Evolutionary conservation across 441 rosid genomes (phyloP).

Genomic region (Lepidium campestre): DNA sequence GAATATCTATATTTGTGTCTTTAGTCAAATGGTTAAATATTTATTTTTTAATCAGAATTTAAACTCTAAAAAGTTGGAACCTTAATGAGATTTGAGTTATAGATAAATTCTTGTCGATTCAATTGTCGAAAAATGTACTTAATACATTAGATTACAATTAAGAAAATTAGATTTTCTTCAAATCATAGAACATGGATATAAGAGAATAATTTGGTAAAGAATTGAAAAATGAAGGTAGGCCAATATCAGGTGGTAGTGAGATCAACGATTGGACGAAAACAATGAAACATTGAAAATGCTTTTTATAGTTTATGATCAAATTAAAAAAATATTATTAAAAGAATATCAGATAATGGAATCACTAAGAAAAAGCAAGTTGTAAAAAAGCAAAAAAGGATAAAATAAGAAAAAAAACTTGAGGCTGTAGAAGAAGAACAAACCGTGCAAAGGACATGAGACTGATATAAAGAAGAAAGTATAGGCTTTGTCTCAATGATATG

Average conservation of each 20-base stretch:
- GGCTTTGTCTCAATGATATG: constrained; percentile 14
- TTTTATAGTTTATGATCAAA: neutral
- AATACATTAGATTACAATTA: neutral
- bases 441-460: constrained; percentile 26
- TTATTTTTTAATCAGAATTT: no score
- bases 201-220: neutral
- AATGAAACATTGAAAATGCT: neutral
- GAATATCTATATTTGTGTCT: no score
- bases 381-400: neutral
- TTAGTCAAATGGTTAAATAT: no score
- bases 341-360: constrained; percentile 20
- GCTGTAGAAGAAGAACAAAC: constrained; percentile 15
- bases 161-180: neutral
- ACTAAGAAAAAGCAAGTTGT: constrained; percentile 24
- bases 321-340: neutral
- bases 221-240: constrained; percentile 15
- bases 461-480: constrained; percentile 17
- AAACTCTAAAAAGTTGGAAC: no score
- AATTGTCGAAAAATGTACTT: no score
- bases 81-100: no score
- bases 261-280: constrained; percentile 17
- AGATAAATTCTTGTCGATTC: no score
- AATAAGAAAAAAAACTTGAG: neutral
- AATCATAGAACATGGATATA: neutral
- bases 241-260: constrained; percentile 17